A percentile compares a stretch with the other conserved stretches of the same genome.
phyloP scores from a whole-genome alignment of 352 stramenopile species.

The Pythium pectinolyticum region DNA sequence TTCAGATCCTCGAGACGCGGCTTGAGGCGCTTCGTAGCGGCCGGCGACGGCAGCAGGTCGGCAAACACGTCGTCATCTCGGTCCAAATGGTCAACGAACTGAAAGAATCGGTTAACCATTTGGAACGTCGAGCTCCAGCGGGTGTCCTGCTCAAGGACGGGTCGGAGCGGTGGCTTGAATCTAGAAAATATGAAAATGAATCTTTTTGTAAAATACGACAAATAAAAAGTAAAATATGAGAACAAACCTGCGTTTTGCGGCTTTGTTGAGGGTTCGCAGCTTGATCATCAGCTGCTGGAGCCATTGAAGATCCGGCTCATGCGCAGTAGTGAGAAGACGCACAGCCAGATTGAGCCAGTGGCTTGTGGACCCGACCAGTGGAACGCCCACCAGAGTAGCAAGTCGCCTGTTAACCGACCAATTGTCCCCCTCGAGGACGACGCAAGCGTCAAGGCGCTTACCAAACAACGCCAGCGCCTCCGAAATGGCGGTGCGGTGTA shows the following conservation, averaged over 20 bases:
- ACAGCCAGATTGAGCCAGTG: conserved; percentile 9
- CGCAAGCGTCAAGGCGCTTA: neutral
- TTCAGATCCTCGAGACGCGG: conserved; percentile 2
- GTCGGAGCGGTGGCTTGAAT: conserved; percentile 4
- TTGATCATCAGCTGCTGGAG: conserved; percentile 9
- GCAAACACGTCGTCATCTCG: conserved; percentile 4
- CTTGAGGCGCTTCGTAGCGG: conserved; percentile 5
- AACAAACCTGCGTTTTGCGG: conserved; percentile 1
- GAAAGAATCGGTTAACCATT: conserved; percentile 17
- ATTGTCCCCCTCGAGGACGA: conserved; percentile 7
- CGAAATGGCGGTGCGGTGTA: conserved; percentile 4
- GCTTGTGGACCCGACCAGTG: conserved; percentile 15
- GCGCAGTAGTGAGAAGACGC: neutral
- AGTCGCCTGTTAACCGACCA: conserved; percentile 5
- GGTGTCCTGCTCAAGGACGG: conserved; percentile 18
- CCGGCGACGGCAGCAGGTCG: conserved; percentile 5
- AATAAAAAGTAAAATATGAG: neutral
- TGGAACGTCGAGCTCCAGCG: conserved; percentile 13
- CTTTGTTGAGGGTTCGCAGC: conserved; percentile 4
- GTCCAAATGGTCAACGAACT: conserved; percentile 6
- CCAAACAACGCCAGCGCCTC: neutral
- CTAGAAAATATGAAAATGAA: conserved; percentile 13
- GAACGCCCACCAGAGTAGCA: neutral
- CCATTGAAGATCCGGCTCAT: neutral
- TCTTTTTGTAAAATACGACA: neutral